Percentiles rank a stretch among this genome's conserved stretches.
phyloP scores from a whole-genome alignment of 352 stramenopile species.

The Aphanomyces cochlioides region DNA sequence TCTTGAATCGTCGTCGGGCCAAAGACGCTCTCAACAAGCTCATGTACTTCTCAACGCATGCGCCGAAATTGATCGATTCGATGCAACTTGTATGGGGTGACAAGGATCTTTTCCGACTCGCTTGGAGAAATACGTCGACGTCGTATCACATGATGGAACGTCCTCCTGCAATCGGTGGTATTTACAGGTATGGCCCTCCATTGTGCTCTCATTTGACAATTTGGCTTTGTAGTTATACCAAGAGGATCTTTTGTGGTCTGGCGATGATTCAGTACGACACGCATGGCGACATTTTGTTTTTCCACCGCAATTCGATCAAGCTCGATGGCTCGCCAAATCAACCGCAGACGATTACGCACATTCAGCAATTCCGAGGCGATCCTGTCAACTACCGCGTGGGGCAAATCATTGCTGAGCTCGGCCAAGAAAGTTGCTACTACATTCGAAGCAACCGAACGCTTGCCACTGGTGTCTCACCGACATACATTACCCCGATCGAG shows the following conservation, averaged over 20 bases:
- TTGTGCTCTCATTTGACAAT: background rate
- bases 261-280: conserved; percentile 86
- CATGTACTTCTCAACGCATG: conserved; percentile 73
- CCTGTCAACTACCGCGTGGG: conserved; percentile 78
- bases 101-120: conserved; percentile 82
- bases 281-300: conserved; percentile 78
- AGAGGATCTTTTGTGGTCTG: conserved; percentile 75
- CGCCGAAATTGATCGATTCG: conserved; percentile 56
- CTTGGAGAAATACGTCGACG: conserved; percentile 72
- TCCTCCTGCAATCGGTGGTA: conserved; percentile 65
- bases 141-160: conserved; percentile 76
- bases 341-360: conserved; percentile 75
- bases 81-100: conserved; percentile 82
- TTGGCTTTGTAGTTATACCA: conserved; percentile 34
- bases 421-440: conserved; percentile 86
- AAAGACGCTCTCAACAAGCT: conserved; percentile 76
- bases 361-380: conserved; percentile 73
- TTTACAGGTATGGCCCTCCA: conserved; percentile 45
- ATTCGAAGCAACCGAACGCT: conserved; percentile 65
- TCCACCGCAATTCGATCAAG: conserved; percentile 85
- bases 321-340: conserved; percentile 64
- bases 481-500: conserved; percentile 60
- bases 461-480: conserved; percentile 55
- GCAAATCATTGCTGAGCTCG: conserved; percentile 61
- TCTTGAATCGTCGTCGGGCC: conserved; percentile 75